A percentile compares a stretch with the other conserved stretches of the same genome.
These are phyloP conservation scores for Kazachstania taianensis DNA, from an alignment of 805 yeast species.

Conservation along the genomic window DNA sequence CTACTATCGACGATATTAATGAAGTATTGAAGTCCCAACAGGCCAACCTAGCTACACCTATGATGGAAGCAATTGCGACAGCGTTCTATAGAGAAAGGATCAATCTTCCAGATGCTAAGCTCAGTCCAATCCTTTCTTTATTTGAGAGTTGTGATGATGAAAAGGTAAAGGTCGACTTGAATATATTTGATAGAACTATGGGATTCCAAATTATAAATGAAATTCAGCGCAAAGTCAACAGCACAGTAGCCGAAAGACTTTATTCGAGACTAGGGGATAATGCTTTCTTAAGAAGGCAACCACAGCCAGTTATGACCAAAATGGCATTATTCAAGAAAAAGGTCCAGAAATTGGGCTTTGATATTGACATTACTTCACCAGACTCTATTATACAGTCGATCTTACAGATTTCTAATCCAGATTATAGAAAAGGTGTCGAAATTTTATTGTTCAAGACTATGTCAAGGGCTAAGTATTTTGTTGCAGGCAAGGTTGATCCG, in stretches of 20 bases:
- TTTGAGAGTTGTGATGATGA: conserved; percentile 83
- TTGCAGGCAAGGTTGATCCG: conserved; percentile 80
- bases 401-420: conserved; percentile 48
- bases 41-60: conserved; percentile 7
- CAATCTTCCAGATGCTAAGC: conserved; percentile 8
- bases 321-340: conserved; percentile 70
- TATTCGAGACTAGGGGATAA: conserved; percentile 68
- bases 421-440: conserved; percentile 63
- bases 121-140: conserved; percentile 42
- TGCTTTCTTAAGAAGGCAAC: conserved; percentile 80
- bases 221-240: conserved; percentile 68
- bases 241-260: conserved; percentile 72
- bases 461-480: conserved; percentile 75
- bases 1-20: conserved; percentile 16
- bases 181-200: conserved; percentile 53
- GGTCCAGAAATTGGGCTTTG: conserved; percentile 53
- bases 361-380: conserved; percentile 65
- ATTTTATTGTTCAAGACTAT: conserved; percentile 71
- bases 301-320: conserved; percentile 72
- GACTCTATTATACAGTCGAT: conserved; percentile 65
- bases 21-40: conserved; percentile 7
- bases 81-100: conserved; percentile 21
- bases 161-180: conserved; percentile 57
- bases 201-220: conserved; percentile 60
- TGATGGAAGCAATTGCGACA: conserved; percentile 18